Base-by-base conservation (phyloP, 2,329 filamentous ascomycete genomes). In the Calonectria fujianensis region DNA sequence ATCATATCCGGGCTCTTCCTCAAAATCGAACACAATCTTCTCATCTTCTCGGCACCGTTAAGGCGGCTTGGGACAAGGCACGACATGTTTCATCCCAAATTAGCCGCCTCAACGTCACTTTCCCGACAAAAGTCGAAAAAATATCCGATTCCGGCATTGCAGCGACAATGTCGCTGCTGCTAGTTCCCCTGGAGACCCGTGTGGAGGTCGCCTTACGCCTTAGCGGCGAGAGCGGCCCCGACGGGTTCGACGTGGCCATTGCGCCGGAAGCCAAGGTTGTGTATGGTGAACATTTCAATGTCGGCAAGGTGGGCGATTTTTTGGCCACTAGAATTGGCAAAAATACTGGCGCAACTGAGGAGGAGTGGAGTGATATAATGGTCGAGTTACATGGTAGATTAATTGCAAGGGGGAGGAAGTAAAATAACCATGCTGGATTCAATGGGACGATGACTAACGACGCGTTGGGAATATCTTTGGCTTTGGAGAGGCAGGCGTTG, bases 201-300 rank as follows among this genome's bases (percentile, higher is more conserved):
- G 90, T 96, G 3, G 90, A 93, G 77, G 87, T 94, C 1, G 85
- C 83, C 0, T 87, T 96, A 72, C 88, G 88, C 20, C 83, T 96
- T 31, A 86, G 84, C 0, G 86, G 89, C 3, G 83, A 84, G 13
- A 86, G 84, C 64, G 85, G 85, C 0, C 85, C 85, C 1, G 86
- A 87, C n/a, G 88, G 89, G 4, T 85, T 93, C 14, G 88, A 90
- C 1, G 87, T 95, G 45, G 83, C 84, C 18, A 85, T 94, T 31
- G 85, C 85, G 8, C 87, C 89, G 1, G 86, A 86, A 29, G 94
- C 92, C 0, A 88, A 87, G 68, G 91, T 96, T 1, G 87, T 95
- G 2, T 97, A 97, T 82, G 95, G 95, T 0, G 94, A 96, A 85
- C 89, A 90, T 74, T 96, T 96, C 83, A 94, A 95, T 77, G 91